Evolutionary conservation across 1,284 basidiomycete species (phyloP).

Genomic region (Athelia psychrophila): DNA sequence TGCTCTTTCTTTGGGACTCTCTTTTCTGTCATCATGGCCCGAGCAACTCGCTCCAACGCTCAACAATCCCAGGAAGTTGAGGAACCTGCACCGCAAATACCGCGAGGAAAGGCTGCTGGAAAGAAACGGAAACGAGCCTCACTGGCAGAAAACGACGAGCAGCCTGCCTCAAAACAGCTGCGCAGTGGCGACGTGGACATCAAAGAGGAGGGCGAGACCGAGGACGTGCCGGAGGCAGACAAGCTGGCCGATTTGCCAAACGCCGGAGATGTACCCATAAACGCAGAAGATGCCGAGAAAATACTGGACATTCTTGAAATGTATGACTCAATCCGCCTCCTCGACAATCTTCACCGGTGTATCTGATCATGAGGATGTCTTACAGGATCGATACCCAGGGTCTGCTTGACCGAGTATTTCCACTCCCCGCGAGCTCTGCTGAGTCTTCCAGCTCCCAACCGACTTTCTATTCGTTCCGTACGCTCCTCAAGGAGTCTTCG

Average conservation of each 20-base stretch:
- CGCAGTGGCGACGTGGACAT: slow-evolving; percentile 30
- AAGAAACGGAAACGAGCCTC: slow-evolving; percentile 69
- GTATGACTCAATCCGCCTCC: slow-evolving; percentile 36
- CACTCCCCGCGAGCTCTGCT: slow-evolving; percentile 38
- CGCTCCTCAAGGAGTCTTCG: slow-evolving; percentile 53
- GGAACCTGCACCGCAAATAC: slow-evolving; percentile 15
- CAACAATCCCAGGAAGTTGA: slow-evolving; percentile 27
- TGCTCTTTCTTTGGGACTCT: neutral
- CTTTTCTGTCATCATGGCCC: slow-evolving; percentile 48
- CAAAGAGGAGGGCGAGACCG: slow-evolving; percentile 33
- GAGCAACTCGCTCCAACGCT: slow-evolving; percentile 64
- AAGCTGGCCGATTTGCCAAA: slow-evolving; percentile 24
- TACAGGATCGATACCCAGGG: slow-evolving; percentile 67
- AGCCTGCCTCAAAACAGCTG: slow-evolving; percentile 43
- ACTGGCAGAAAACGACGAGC: slow-evolving; percentile 38
- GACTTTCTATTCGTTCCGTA: slow-evolving; percentile 55
- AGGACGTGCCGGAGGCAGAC: slow-evolving; percentile 21
- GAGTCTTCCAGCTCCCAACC: slow-evolving; percentile 33
- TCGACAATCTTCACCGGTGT: neutral
- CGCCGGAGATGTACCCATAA: slow-evolving; percentile 49
- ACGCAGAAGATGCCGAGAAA: slow-evolving; percentile 47
- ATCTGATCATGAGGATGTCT: slow-evolving; percentile 7
- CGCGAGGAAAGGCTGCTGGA: slow-evolving; percentile 27
- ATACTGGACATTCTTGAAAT: slow-evolving; percentile 76
- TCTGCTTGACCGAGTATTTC: slow-evolving; percentile 77